Percentiles rank a stretch among this genome's conserved stretches.
phyloP scores from a whole-genome alignment of 306 rosid species.

The Glycine latifolia region DNA sequence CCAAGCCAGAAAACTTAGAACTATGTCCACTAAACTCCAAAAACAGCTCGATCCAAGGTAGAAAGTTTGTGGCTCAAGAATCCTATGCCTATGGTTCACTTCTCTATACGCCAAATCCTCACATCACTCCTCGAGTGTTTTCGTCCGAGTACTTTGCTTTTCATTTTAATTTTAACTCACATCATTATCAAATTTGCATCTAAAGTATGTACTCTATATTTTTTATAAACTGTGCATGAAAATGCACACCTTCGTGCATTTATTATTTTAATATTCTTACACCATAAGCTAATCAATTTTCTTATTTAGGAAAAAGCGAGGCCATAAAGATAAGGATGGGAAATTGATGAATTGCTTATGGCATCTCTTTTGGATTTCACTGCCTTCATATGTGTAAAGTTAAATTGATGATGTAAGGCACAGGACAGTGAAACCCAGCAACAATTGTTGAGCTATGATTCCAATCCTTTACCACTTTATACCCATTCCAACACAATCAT shows the following conservation, averaged over 20 bases:
- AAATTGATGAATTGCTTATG: constrained; percentile 15
- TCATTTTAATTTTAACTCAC: not conserved
- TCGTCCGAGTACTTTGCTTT: constrained; percentile 17
- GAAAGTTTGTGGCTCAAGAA: constrained; percentile 65
- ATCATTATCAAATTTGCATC: not conserved
- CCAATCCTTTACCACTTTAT: constrained; percentile 49
- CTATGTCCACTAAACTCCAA: constrained; percentile 49
- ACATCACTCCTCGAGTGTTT: constrained; percentile 14
- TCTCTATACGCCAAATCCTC: constrained; percentile 41
- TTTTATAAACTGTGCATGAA: too few relatives aligned
- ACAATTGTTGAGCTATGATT: constrained; percentile 59
- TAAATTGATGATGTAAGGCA: constrained; percentile 39
- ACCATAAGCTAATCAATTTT: too few relatives aligned
- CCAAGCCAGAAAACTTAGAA: constrained; percentile 16
- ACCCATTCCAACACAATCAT: constrained; percentile 73
- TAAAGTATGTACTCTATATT: not conserved
- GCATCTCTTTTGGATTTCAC: constrained; percentile 49
- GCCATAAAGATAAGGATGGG: constrained; percentile 25
- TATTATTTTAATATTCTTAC: too few relatives aligned
- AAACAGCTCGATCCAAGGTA: constrained; percentile 7
- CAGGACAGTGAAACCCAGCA: constrained; percentile 36
- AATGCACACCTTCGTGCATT: too few relatives aligned
- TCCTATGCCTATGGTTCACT: constrained; percentile 45
- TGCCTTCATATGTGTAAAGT: constrained; percentile 42
- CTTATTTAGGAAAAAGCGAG: constrained; percentile 23